Evolutionary conservation across 352 stramenopile genomes (phyloP), one percentile per base, ranked within the genome.

Genomic region (Phytophthora megakarya): DNA sequence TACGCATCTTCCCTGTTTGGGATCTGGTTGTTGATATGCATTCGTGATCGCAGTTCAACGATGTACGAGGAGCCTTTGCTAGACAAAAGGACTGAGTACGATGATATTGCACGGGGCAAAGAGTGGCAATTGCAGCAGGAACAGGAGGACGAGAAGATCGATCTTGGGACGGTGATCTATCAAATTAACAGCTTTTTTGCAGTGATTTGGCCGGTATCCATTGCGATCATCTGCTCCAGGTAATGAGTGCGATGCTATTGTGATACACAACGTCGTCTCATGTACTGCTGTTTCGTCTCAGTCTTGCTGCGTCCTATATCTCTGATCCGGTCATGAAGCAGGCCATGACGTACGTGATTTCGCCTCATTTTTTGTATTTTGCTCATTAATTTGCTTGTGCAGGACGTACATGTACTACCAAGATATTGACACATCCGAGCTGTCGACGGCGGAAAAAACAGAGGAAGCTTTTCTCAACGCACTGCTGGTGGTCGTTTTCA

Each of bases 361-460:
- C 26, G 16, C 11, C 19, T 22, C 39, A 6, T 35, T 23, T 21
- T 30, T 18, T 19, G 7, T 57, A 8, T 25, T 43, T 30, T 8
- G 3, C 33, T 39, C 8, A 35, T 12, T 13, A 5, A 7, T 3
- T 35, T 11, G 26, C 42, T 48, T 53, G 12, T 18, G 25, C 47
- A 92, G 82, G 21, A 73, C 72, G 43, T 93, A 92, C 65, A 90
- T 93, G 80, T 91, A 89, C 56, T 92, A 90, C 63, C 79, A 88
- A 57, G 74, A 90, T 32, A 85, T 89, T 53, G 84, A 90, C 54
- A 54, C 69, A 1, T 84, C 77, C 8, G 22, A 61, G 19, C 43
- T 63, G 15, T 86, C 78, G 12, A 65, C 73, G 10, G 51, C 53
- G 11, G 66, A 75, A 8, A 89, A 89, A 49, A 81, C 77, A 9